Conservation (phyloP, 2,329 filamentous ascomycete species). For the Colletotrichum spinosum region DNA sequence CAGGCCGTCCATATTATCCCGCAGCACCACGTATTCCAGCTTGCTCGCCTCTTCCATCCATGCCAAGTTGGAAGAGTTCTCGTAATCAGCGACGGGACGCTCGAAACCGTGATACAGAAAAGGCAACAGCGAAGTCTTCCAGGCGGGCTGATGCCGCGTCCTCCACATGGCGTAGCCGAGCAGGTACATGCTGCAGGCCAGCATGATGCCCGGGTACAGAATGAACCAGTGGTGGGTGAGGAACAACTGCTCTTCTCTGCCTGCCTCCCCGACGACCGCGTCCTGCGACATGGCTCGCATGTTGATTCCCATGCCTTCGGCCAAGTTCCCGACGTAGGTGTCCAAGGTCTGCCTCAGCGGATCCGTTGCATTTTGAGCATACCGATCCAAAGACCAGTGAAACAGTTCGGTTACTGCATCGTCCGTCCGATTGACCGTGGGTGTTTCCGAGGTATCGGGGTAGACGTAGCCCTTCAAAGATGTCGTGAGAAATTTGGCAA, state of each 20-base stretch:
- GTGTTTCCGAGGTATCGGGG: too few species aligned
- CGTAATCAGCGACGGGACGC: neutral
- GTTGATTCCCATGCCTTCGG: neutral
- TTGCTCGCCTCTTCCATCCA: neutral
- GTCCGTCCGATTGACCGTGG: too few species aligned
- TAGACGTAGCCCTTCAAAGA: too few species aligned
- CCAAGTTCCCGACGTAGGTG: neutral
- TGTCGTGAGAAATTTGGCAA: too few species aligned
- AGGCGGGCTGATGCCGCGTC: neutral
- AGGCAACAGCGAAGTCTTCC: neutral
- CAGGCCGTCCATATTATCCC: neutral
- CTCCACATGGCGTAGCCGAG: neutral
- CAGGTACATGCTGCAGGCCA: neutral
- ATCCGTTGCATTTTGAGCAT: too few species aligned
- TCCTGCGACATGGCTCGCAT: neutral
- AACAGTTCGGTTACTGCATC: too few species aligned
- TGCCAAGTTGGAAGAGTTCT: neutral
- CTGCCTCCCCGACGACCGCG: neutral
- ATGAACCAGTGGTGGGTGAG: neutral
- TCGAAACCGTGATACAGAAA: neutral
- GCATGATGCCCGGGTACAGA: neutral
- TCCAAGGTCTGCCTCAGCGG: too few species aligned
- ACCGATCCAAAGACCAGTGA: too few species aligned
- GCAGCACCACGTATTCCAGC: neutral
- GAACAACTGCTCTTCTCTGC: neutral